Base-by-base conservation (phyloP, 2,329 filamentous ascomycete species). In the Graphium sp. region DNA sequence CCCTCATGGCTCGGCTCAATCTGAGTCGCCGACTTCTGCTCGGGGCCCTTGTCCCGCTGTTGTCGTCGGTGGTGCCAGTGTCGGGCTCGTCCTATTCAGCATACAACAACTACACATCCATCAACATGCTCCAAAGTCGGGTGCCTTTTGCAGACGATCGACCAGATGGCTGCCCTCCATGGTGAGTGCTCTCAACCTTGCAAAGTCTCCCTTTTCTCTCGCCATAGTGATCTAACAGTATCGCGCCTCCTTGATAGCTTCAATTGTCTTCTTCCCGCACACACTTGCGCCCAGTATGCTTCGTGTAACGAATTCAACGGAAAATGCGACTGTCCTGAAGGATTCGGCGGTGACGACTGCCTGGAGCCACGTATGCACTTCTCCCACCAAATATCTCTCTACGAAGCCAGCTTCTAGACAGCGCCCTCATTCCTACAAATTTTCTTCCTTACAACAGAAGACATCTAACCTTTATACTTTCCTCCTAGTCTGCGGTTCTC, bases 181-280 rank as follows among this genome's bases (percentile, higher is more conserved):
- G 74, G 73, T 78, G 52, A 40, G 56, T 51, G 9, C 37, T 24
- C 35, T 32, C 40, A 27, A 38, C 33, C 44, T 59, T 56, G 30
- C 18, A 23, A 8, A 19, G 15, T 15, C n/a, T 24, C 4, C 13
- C 2, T 15, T 16, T 7, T 18, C 14, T 16, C 20, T 7, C 10
- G 6, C 22, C 24, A 22, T 28, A 6, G 16, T 39, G 58, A 68
- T 39, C 57, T 62, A 29, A 65, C 62, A 8, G 41, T 46, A 33
- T 48, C 31, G 7, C n/a, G 19, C 21, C 8, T 9, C 42, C 33
- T 50, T 46, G 13, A 41, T 38, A 87, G 89, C 60, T 98, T 98
- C 66, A 95, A 98, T 67, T 98, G 89, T 58, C 79, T 94, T 33
- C 69, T 98, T 11, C 85, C 89, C 17, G 82, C 81, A 36, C 91